These are phyloP conservation scores for Skeletonema menzelii DNA, from an alignment of 108 stramenopile species.

Conservation along the genomic window DNA sequence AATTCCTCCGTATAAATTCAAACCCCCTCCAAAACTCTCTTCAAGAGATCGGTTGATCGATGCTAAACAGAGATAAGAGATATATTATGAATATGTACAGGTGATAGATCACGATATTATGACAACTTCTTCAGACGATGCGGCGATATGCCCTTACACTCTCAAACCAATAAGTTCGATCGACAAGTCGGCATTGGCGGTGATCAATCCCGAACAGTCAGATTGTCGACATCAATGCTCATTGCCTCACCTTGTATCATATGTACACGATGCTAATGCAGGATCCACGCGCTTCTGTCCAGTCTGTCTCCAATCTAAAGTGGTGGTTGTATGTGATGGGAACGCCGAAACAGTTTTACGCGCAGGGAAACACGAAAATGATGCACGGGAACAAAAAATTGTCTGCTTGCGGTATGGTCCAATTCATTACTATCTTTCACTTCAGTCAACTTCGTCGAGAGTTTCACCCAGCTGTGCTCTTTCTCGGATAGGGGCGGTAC, in stretches of 20 bases:
- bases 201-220: conserved; percentile 6
- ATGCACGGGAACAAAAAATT: not conserved
- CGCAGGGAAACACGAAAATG: not conserved
- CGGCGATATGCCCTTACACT: conserved; percentile 30
- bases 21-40: no score
- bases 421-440: not conserved
- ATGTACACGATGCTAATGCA: conserved; percentile 22
- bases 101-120: no score
- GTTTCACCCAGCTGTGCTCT: not conserved
- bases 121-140: not conserved
- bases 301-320: conserved; percentile 11
- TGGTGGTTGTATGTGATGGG: conserved; percentile 18
- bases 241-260: conserved; percentile 24
- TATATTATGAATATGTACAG: no score
- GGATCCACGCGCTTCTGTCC: conserved; percentile 19
- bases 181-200: conserved; percentile 18
- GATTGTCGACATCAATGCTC: conserved; percentile 36
- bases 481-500: not conserved
- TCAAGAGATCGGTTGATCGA: no score
- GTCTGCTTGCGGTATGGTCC: not conserved
- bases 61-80: no score
- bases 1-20: no score
- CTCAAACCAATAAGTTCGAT: conserved; percentile 18
- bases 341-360: conserved; percentile 1
- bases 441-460: not conserved